Conservation (phyloP, 352 stramenopile genomes). For the Hyaloperonospora brassicae region DNA sequence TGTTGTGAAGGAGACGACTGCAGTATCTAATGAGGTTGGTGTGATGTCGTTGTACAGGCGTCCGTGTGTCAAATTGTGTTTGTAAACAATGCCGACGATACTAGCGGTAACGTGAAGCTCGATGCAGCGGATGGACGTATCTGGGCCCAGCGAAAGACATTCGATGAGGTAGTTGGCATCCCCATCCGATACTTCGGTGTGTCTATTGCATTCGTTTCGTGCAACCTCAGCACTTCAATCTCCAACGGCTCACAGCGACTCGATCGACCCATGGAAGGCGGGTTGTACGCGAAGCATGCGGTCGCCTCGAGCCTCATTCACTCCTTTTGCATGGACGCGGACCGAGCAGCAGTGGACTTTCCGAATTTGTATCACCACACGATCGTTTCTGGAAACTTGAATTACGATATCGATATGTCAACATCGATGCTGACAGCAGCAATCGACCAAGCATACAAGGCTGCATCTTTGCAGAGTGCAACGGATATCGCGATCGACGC, state of each 20-base stretch:
- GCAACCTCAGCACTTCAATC: conserved; percentile 51
- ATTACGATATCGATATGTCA: conserved; percentile 64
- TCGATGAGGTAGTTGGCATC: conserved; percentile 71
- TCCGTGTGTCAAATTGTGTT: conserved; percentile 80
- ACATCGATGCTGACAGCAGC: conserved; percentile 23
- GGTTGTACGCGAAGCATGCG: conserved; percentile 43
- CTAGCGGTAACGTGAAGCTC: conserved; percentile 73
- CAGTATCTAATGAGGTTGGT: no score
- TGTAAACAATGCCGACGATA: conserved; percentile 76
- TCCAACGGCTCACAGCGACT: conserved; percentile 24
- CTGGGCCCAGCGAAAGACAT: conserved; percentile 69
- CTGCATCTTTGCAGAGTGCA: conserved; percentile 46
- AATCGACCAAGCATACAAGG: conserved; percentile 73
- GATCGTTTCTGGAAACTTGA: conserved; percentile 72
- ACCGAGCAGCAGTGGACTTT: conserved; percentile 68
- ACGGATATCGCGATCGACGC: conserved; percentile 55
- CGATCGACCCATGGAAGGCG: conserved; percentile 21
- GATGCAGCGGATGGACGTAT: conserved; percentile 54
- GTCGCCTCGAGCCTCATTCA: conserved; percentile 58
- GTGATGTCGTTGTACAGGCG: no score
- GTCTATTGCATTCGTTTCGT: conserved; percentile 79
- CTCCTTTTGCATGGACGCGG: conserved; percentile 74
- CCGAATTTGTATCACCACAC: conserved; percentile 82
- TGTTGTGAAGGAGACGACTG: no score
- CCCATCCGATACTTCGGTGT: conserved; percentile 78